Evolutionary conservation across 495 filamentous ascomycete genomes (phyloP).

Genomic region (Jackrogersella multiformis): DNA sequence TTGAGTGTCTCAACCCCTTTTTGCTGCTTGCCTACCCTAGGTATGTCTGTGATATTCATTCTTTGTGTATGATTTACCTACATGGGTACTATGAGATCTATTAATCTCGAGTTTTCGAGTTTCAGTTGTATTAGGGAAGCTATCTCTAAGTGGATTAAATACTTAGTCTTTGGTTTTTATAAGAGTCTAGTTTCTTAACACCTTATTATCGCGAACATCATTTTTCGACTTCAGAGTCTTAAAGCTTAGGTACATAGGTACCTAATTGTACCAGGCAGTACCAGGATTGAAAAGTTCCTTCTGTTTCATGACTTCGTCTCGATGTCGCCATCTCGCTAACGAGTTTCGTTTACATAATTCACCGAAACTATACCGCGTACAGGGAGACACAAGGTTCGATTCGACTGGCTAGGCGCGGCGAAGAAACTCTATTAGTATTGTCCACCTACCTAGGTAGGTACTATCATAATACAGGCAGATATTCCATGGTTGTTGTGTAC

Average conservation of each 20-base stretch:
- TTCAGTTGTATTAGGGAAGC: too few relatives aligned
- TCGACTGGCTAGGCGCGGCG: constrained; percentile 29
- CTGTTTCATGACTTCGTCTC: constrained; percentile 8
- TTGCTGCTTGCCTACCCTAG: not conserved
- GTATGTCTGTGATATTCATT: too few relatives aligned
- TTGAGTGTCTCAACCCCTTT: not conserved
- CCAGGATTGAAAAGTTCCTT: constrained; percentile 10
- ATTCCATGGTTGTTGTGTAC: not conserved
- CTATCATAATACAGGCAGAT: too few relatives aligned
- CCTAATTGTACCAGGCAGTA: not conserved
- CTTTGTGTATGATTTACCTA: not conserved
- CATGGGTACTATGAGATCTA: too few relatives aligned
- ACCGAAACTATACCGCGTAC: constrained; percentile 33
- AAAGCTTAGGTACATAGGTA: not conserved
- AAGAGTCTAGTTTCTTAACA: too few relatives aligned
- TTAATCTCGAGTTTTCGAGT: too few relatives aligned
- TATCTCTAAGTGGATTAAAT: too few relatives aligned
- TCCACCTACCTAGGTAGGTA: too few relatives aligned
- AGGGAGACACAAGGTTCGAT: not conserved
- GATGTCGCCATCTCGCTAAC: constrained; percentile 33
- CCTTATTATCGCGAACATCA: too few relatives aligned
- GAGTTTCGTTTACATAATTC: constrained; percentile 20
- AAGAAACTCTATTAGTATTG: not conserved
- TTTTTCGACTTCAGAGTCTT: not conserved
- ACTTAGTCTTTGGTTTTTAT: too few relatives aligned